These are phyloP conservation scores for Senecio squalidus DNA, from an alignment of 140 eudicot species.

Conservation along the genomic window DNA sequence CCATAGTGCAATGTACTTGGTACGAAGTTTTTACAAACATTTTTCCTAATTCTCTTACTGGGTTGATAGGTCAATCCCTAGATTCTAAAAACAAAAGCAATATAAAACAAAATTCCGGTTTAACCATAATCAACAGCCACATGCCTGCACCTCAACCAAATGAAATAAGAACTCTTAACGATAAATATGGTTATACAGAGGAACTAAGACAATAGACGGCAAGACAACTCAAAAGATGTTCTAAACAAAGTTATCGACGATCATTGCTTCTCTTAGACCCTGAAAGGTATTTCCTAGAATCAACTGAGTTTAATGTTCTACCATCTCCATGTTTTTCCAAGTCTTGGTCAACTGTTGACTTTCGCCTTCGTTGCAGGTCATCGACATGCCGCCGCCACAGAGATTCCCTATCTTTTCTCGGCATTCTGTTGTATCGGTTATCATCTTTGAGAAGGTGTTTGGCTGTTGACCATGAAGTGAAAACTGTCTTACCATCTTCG, in stretches of 20 bases:
- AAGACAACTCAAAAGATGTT: background rate
- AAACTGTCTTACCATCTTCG: constrained; percentile 72
- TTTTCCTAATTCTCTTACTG: too few species aligned
- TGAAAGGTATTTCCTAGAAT: constrained; percentile 41
- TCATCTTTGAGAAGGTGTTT: constrained; percentile 62
- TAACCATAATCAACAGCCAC: constrained; percentile 12
- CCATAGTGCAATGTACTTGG: too few species aligned
- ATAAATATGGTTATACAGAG: constrained; percentile 10
- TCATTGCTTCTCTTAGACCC: constrained; percentile 48
- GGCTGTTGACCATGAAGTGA: constrained; percentile 94
- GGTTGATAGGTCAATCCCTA: too few species aligned
- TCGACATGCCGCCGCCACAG: constrained; percentile 89
- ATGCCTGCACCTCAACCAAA: constrained; percentile 3
- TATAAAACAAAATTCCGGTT: background rate
- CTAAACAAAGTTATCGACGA: constrained; percentile 25
- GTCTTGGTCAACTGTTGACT: constrained; percentile 35
- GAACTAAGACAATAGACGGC: background rate
- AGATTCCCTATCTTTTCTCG: constrained; percentile 84
- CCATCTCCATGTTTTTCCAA: constrained; percentile 38
- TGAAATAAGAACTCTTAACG: constrained; percentile 1
- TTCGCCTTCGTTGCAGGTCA: constrained; percentile 59
- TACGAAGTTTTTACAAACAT: too few species aligned
- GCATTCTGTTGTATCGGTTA: constrained; percentile 66
- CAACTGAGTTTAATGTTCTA: constrained; percentile 36
- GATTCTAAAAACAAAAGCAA: background rate